Evolutionary conservation across 1,284 basidiomycete species (phyloP).

Genomic region (Meira nashicola): DNA sequence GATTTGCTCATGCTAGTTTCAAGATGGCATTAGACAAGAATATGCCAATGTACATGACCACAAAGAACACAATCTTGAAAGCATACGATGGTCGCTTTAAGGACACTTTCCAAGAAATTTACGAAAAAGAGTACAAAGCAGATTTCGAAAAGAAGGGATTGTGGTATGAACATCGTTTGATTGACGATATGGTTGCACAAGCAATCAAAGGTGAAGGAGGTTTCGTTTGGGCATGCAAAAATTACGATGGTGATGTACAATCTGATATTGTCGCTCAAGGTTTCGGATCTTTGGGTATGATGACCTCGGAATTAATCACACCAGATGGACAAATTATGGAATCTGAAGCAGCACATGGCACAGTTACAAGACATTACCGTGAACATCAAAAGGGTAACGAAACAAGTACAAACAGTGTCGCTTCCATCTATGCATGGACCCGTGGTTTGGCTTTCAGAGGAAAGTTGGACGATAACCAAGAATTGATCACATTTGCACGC

Average conservation of each 20-base stretch:
- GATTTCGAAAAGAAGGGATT: constrained; percentile 76
- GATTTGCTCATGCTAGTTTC: constrained; percentile 95
- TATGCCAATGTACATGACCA: constrained; percentile 64
- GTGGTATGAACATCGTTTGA: constrained; percentile 91
- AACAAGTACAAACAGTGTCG: constrained; percentile 90
- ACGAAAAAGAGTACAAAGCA: constrained; percentile 73
- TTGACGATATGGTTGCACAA: constrained; percentile 72
- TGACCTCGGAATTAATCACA: constrained; percentile 94
- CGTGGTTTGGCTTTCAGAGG: constrained; percentile 82
- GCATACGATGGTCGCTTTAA: constrained; percentile 85
- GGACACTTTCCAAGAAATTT: constrained; percentile 95
- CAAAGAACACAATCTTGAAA: constrained; percentile 54
- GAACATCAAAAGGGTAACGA: constrained; percentile 89
- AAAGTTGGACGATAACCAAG: constrained; percentile 79
- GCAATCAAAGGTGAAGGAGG: constrained; percentile 93
- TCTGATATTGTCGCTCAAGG: constrained; percentile 59
- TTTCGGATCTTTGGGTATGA: constrained; percentile 89
- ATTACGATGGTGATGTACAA: constrained; percentile 52
- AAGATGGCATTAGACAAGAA: constrained; percentile 97
- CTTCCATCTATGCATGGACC: constrained; percentile 98
- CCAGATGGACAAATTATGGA: constrained; percentile 89
- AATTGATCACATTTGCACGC: constrained; percentile 70
- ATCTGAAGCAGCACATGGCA: constrained; percentile 60
- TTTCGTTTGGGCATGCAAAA: constrained; percentile 82
- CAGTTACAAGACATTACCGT: constrained; percentile 81